Evolutionary conservation across 2,329 filamentous ascomycete genomes (phyloP), one percentile per base, ranked within the genome.

Genomic region (Penicillium brasilianum): DNA sequence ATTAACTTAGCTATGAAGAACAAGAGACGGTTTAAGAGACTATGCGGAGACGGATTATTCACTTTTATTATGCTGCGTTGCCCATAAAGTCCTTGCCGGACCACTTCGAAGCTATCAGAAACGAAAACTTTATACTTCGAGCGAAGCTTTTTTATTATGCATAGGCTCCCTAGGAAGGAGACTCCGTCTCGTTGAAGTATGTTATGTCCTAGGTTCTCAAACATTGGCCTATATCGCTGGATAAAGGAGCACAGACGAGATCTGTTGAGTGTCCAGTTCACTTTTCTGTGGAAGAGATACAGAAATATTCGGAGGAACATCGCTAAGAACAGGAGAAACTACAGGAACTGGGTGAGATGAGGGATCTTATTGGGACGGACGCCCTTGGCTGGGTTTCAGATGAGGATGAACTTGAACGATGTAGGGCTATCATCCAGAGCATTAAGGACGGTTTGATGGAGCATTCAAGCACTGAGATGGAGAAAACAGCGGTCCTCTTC

Each of bases 31-130:
- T 69, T 41, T 49, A 56, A 48, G 69, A 74, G 61, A 66, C 62
- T 36, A 60, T 67, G 50, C 63, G 67, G 32, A 68, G 50, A 55
- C 64, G 65, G 5, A 25, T 68, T 30, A 59, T 72, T 7, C 67
- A 74, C 46, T 73, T 69, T 52, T 69, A 67, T 49, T 72, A 74
- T 56, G 66, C 64, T 10, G 63, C 68, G 9, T 59, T 70, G 32
- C 73, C 71, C 2, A 69, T 68, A 59, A 62, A 59, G n/a, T 59
- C 60, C 16, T 39, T 68, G 3, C 66, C 64, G 16, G 65, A 71
- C 57, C 67, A 72, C 55, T 73, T 70, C n/a, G 25, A 30, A 18
- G 58, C 28, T n/a, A 32, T 56, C 16, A 37, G 39, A 8, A 14
- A 13, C 14, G 36, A 54, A 32, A 28, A 49, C 46, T 49, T 22